Evolutionary conservation across 2,329 filamentous ascomycete genomes (phyloP).

Genomic region (Magnaporthales sp.): DNA sequence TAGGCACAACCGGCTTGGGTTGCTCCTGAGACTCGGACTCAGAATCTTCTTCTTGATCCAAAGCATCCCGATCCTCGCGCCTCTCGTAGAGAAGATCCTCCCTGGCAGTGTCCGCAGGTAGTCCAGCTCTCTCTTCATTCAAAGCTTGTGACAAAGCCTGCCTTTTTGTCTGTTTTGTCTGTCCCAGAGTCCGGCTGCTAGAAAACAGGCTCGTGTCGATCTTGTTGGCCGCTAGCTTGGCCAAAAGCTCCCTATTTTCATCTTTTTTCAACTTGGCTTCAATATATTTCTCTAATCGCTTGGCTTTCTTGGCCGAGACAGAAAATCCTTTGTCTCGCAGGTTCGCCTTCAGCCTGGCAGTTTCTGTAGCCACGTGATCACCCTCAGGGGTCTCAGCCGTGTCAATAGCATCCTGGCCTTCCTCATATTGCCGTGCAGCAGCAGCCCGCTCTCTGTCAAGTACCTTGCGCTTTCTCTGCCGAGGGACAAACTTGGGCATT

Average conservation of each 20-base stretch:
- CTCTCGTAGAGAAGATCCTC: conserved; percentile 4
- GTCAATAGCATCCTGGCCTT: conserved; percentile 27
- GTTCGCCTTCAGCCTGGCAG: conserved; percentile 37
- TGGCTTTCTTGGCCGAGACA: conserved; percentile 56
- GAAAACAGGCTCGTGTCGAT: conserved; percentile 75
- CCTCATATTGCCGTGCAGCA: background rate
- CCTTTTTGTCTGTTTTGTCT: conserved; percentile 60
- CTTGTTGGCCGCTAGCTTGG: conserved; percentile 69
- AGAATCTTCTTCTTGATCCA: conserved; percentile 3
- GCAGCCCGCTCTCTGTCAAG: conserved; percentile 50
- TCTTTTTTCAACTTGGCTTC: conserved; percentile 93
- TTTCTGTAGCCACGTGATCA: conserved; percentile 19
- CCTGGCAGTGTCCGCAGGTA: background rate
- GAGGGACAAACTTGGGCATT: conserved; percentile 43
- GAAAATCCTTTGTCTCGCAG: conserved; percentile 44
- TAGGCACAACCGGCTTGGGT: background rate
- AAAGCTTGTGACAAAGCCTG: conserved; percentile 57
- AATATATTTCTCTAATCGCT: conserved; percentile 60
- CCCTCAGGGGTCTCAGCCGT: conserved; percentile 27
- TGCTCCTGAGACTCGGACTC: background rate
- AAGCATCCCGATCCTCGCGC: background rate
- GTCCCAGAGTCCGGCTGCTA: conserved; percentile 70
- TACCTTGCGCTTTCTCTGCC: conserved; percentile 60
- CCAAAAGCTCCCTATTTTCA: conserved; percentile 75
- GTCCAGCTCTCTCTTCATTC: conserved; percentile 25